Evolutionary conservation across 2,329 filamentous ascomycete species (phyloP).

Genomic region (Lachnellula cervina): DNA sequence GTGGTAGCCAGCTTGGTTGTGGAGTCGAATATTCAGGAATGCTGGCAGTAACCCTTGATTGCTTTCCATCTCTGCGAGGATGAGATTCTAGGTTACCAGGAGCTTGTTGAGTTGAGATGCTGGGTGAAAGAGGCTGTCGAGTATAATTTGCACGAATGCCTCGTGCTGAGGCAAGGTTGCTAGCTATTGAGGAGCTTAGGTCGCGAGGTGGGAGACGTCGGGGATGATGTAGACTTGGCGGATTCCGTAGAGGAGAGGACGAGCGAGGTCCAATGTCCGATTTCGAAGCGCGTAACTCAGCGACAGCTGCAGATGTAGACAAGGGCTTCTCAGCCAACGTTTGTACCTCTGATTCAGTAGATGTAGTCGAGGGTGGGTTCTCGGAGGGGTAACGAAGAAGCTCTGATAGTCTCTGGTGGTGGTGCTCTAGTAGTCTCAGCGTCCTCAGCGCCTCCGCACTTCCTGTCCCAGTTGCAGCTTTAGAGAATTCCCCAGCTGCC

Average conservation of each 20-base stretch:
- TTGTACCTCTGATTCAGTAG: constrained; percentile 27
- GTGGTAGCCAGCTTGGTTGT: constrained; percentile 51
- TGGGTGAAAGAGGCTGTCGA: constrained; percentile 64
- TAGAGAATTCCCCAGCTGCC: constrained; percentile 83
- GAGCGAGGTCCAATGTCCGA: constrained; percentile 27
- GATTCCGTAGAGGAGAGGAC: constrained; percentile 23
- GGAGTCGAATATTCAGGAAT: constrained; percentile 45
- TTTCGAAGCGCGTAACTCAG: constrained; percentile 30
- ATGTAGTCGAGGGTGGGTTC: constrained; percentile 20
- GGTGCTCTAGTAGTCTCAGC: constrained; percentile 76
- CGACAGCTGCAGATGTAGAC: constrained; percentile 29
- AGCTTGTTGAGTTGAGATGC: constrained; percentile 68
- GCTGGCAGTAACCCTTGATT: constrained; percentile 43
- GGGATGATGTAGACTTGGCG: constrained; percentile 26
- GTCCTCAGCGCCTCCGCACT: constrained; percentile 74
- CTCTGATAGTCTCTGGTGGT: constrained; percentile 78
- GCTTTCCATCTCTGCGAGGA: constrained; percentile 45
- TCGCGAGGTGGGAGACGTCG: constrained; percentile 55
- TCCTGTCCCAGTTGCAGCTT: constrained; percentile 68
- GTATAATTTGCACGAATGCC: constrained; percentile 66
- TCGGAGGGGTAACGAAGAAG: constrained; percentile 65
- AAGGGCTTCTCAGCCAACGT: constrained; percentile 25
- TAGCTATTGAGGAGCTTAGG: constrained; percentile 77
- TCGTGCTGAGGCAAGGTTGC: constrained; percentile 78
- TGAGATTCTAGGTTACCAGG: constrained; percentile 63